Evolutionary conservation across 257 asterid genomes (phyloP).

Genomic region (Rhazya stricta): DNA sequence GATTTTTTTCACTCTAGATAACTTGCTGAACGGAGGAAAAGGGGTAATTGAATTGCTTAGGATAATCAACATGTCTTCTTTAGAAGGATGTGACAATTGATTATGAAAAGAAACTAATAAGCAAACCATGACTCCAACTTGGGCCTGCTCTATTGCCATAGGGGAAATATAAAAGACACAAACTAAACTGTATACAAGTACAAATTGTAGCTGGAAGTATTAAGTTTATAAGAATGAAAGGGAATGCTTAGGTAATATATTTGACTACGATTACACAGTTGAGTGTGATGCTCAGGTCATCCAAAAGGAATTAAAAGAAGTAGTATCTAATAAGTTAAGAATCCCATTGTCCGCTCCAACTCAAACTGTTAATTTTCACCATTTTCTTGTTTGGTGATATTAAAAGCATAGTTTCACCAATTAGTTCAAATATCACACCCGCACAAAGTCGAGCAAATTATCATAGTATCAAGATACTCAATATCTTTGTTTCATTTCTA

Average conservation of each 20-base stretch:
- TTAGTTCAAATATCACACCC: neutral
- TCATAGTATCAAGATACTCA: too few relatives aligned
- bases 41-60: neutral
- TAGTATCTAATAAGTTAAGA: neutral
- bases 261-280: neutral
- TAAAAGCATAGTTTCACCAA: neutral
- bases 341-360: neutral
- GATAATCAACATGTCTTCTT: too few relatives aligned
- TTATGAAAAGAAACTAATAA: neutral
- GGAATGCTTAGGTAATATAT: neutral
- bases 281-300: neutral
- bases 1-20: neutral
- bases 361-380: neutral
- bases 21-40: neutral
- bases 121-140: neutral
- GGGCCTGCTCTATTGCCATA: neutral
- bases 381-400: neutral
- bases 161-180: neutral
- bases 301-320: neutral
- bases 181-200: neutral
- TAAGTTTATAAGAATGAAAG: neutral
- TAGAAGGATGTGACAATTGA: neutral
- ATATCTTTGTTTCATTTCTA: too few relatives aligned
- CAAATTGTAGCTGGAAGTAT: neutral
- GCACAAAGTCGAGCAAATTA: neutral